Evolutionary conservation across 345 rosid species (phyloP).

Genomic region (Raphanus sativus): DNA sequence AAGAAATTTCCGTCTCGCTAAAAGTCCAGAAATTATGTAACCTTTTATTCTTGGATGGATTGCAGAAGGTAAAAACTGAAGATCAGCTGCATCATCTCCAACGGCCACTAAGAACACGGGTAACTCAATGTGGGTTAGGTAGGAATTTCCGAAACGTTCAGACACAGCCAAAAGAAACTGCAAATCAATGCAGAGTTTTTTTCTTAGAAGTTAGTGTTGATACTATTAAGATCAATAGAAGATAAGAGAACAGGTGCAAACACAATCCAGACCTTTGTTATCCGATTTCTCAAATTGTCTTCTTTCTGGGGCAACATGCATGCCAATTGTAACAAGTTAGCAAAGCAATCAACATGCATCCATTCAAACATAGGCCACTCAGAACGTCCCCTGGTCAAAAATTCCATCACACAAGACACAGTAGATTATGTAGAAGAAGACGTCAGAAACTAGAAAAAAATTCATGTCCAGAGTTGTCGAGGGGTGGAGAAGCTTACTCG

Average conservation of each 20-base stretch:
- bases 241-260: constrained; percentile 15
- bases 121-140: constrained; percentile 74
- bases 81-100: constrained; percentile 83
- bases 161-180: constrained; percentile 86
- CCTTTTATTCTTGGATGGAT: constrained; percentile 72
- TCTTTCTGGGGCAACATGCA: constrained; percentile 87
- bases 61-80: constrained; percentile 60
- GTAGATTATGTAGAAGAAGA: not conserved
- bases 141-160: constrained; percentile 68
- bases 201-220: not conserved
- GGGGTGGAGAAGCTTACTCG: constrained; percentile 46
- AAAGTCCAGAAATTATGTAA: constrained; percentile 27
- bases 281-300: constrained; percentile 79
- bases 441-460: constrained; percentile 14
- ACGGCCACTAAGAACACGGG: constrained; percentile 88
- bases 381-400: constrained; percentile 57
- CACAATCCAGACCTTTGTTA: constrained; percentile 60
- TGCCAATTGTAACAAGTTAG: constrained; percentile 71
- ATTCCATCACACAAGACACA: constrained; percentile 15
- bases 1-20: constrained; percentile 5
- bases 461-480: constrained; percentile 11
- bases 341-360: constrained; percentile 91
- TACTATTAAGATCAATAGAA: not conserved
- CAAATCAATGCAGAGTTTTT: constrained; percentile 25
- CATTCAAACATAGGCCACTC: constrained; percentile 95